Evolutionary conservation across 345 rosid species (phyloP), one percentile per base, ranked within the genome.

Genomic region (Psidium friedrichsthalianum): DNA sequence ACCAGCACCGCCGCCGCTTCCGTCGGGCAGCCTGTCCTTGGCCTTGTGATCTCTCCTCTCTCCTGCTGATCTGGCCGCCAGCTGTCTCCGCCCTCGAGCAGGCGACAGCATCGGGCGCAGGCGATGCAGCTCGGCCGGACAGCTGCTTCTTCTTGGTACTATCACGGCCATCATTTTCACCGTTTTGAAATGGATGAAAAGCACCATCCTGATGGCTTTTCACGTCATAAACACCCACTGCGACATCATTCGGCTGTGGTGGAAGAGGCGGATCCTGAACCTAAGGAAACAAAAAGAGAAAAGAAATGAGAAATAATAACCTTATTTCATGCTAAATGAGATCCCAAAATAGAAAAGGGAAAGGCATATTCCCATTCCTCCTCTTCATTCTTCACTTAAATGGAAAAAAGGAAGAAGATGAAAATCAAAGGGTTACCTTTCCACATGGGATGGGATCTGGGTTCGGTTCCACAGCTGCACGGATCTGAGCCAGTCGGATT

Each of bases 1-100:
- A 87, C 89, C 89, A 87, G 82, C 82, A 61, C 87, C 89, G 87
- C 80, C 89, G 85, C 74, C 82, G 89, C 85, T 87, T 87, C 87
- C 85, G 83, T 40, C 51, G 83, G 49, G 83, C 51, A 24, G 56
- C 20, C 55, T 24, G 57, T 32, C 55, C 44, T 27, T 57, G 81
- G 52, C 57, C 59, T 6, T 36, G n/a, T 54, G 51, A 24, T 53
- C 49, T 58, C 44, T 82, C 87, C 51, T 57, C 81, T 53, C 49
- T 81, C 36, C 27, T 27, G 82, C 82, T 24, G 54, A 7, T 20
- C 47, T 44, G 6, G 40, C 76, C 36, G n/a, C 83, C 57, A 14
- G 56, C 82, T 4, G 32, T 78, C 25, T 84, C 86, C 6, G 61
- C 86, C 18, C 44, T 56, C 81, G 84, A 86, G 82, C 86, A 76